A percentile compares a stretch with the other conserved stretches of the same genome.
Conservation (phyloP, 345 rosid species). For the Ceriops tagal region DNA sequence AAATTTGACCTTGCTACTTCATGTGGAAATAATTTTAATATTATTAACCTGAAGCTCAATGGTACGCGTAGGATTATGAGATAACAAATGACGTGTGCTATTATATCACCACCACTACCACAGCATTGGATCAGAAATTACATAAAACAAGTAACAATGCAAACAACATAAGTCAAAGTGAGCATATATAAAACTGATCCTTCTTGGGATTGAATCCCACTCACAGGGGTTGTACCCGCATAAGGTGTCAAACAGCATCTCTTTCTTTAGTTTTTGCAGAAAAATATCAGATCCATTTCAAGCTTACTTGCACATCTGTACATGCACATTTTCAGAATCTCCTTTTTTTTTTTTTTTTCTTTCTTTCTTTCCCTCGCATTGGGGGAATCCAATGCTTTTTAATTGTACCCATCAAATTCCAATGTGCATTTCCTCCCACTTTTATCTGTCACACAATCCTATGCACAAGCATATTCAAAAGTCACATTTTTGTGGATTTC, state of each 20-base stretch:
- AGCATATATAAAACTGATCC: slow-evolving; percentile 7
- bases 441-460: too few species aligned
- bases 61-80: too few species aligned
- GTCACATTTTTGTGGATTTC: too few species aligned
- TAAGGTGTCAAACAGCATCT: slow-evolving; percentile 36
- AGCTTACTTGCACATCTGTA: slow-evolving; percentile 12
- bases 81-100: too few species aligned
- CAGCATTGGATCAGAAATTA: neutral
- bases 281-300: neutral
- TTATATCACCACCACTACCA: too few species aligned
- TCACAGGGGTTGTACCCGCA: slow-evolving; percentile 28
- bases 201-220: slow-evolving; percentile 51
- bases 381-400: slow-evolving; percentile 40
- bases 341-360: neutral
- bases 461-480: too few species aligned
- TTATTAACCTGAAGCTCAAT: too few species aligned
- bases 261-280: neutral
- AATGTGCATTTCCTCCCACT: too few species aligned
- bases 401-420: too few species aligned
- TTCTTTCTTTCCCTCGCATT: neutral
- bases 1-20: too few species aligned
- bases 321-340: slow-evolving; percentile 1
- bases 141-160: neutral
- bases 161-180: too few species aligned
- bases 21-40: too few species aligned